phyloP scores from a whole-genome alignment of 306 rosid species.

The Quillaja saponaria region DNA sequence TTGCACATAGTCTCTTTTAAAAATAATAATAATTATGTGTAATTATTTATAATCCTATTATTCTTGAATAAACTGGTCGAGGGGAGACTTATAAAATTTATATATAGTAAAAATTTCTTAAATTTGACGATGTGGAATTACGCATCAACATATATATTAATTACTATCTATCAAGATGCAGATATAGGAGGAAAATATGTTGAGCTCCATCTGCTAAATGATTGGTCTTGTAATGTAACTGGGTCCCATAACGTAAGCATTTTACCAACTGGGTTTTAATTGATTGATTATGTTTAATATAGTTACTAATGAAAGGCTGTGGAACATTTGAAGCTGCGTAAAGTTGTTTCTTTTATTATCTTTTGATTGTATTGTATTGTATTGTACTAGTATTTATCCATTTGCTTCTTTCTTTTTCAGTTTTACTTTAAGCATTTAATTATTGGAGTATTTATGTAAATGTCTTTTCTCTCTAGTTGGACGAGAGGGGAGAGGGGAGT shows the following conservation, averaged over 20 bases:
- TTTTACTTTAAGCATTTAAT: slow-evolving; percentile 6
- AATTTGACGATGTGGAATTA: too few relatives aligned
- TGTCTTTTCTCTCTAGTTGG: slow-evolving; percentile 5
- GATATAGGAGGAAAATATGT: slow-evolving; percentile 30
- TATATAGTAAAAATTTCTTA: too few relatives aligned
- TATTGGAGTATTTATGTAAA: not conserved
- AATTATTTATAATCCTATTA: too few relatives aligned
- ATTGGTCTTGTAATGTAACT: slow-evolving; percentile 46
- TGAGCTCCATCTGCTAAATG: slow-evolving; percentile 34
- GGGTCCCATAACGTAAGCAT: slow-evolving; percentile 63
- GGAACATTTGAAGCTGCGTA: too few relatives aligned
- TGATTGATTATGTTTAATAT: slow-evolving; percentile 37
- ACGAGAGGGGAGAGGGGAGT: slow-evolving; percentile 35
- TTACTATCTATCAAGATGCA: slow-evolving; percentile 62
- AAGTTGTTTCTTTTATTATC: too few relatives aligned
- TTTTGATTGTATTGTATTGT: too few relatives aligned
- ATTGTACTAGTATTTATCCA: not conserved
- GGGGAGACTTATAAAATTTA: too few relatives aligned
- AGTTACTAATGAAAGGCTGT: slow-evolving; percentile 41
- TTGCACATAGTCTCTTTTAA: too few relatives aligned
- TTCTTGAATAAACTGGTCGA: too few relatives aligned
- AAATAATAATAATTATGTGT: too few relatives aligned
- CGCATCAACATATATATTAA: slow-evolving; percentile 37
- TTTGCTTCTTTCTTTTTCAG: not conserved
- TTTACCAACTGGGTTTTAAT: slow-evolving; percentile 53